Conservation (phyloP, 371 early-diverging fungal genomes). For the Saksenaea vasiformis region DNA sequence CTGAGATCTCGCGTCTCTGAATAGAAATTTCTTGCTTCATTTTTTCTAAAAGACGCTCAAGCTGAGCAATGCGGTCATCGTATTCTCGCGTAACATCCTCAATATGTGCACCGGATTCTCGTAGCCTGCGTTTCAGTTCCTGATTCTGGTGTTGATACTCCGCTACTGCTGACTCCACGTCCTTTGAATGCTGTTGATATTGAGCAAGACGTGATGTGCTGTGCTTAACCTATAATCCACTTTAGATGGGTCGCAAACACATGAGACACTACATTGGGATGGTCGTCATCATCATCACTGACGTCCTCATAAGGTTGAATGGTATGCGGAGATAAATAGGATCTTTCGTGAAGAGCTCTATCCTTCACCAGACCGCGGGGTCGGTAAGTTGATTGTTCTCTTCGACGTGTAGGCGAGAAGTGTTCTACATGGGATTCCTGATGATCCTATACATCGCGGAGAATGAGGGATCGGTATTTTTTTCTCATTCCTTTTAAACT, state of each 20-base stretch:
- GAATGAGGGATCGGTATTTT: background rate
- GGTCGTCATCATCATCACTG: too few relatives aligned
- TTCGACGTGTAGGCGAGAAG: too few relatives aligned
- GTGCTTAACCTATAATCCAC: too few relatives aligned
- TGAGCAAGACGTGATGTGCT: background rate
- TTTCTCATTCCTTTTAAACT: background rate
- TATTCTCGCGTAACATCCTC: slow-evolving; percentile 8
- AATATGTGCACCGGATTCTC: slow-evolving; percentile 2
- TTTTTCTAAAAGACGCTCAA: slow-evolving; percentile 17
- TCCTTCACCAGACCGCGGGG: too few relatives aligned
- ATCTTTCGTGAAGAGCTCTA: too few relatives aligned
- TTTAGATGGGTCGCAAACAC: too few relatives aligned
- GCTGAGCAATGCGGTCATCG: slow-evolving; percentile 13
- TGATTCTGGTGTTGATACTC: background rate
- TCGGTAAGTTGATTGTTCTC: too few relatives aligned
- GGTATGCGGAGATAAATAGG: too few relatives aligned
- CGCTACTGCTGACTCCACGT: background rate
- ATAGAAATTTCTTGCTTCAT: slow-evolving; percentile 17
- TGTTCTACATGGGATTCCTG: too few relatives aligned
- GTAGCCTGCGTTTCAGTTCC: slow-evolving; percentile 2
- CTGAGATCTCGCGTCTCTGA: slow-evolving; percentile 10
- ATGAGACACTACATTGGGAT: too few relatives aligned
- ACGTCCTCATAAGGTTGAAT: too few relatives aligned
- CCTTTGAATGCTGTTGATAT: too few relatives aligned
- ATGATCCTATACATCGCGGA: background rate